phyloP scores from a whole-genome alignment of 768 basidiomycete genomes.

The Lyophyllum semitale region DNA sequence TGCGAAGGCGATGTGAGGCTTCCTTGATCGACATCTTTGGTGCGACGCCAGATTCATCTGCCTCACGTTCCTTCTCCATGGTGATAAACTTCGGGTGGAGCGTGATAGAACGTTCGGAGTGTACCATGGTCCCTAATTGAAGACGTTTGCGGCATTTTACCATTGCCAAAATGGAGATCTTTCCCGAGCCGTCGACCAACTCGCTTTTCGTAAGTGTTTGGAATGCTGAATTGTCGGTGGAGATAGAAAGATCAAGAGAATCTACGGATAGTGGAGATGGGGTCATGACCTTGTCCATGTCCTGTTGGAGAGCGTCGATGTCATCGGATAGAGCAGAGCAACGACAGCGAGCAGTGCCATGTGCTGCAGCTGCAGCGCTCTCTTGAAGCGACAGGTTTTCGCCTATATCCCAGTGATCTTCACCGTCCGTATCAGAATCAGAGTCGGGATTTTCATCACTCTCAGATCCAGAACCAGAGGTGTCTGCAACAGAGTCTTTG shows the following conservation, averaged over 20 bases:
- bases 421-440: not conserved
- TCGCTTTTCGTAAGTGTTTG: not conserved
- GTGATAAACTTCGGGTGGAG: constrained; percentile 1
- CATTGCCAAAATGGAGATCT: not conserved
- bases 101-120: not conserved
- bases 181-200: not conserved
- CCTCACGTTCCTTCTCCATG: not conserved
- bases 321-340: constrained; percentile 14
- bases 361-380: constrained; percentile 1
- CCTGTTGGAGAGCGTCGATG: not conserved
- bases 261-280: not conserved
- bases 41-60: not conserved
- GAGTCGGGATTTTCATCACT: not conserved
- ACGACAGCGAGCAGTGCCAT: constrained; percentile 10
- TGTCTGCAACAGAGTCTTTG: too few species aligned
- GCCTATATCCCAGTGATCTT: not conserved
- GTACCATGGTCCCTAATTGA: not conserved
- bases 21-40: constrained; percentile 1
- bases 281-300: not conserved
- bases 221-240: not conserved
- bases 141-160: not conserved
- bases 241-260: not conserved
- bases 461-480: too few species aligned
- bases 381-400: not conserved
- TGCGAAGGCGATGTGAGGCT: constrained; percentile 10